Conservation (phyloP, 2,329 filamentous ascomycete genomes). For the Aspergillus luchuensis region DNA sequence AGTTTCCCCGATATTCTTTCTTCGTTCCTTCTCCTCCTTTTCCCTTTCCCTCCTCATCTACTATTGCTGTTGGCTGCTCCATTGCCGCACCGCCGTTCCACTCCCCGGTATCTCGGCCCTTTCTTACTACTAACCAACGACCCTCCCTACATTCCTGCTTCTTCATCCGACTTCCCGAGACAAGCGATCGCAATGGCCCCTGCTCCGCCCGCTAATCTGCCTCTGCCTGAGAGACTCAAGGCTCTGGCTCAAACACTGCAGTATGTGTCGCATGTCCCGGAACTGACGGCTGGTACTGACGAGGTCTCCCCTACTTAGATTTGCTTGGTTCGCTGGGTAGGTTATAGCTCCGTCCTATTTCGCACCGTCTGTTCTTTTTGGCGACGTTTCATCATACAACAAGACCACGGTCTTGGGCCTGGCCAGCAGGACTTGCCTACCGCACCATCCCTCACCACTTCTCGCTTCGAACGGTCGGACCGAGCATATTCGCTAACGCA, state of each 20-base stretch:
- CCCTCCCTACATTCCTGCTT: slow-evolving; percentile 4
- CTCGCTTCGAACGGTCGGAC: slow-evolving; percentile 3
- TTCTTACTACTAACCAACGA: background rate
- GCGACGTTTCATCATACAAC: background rate
- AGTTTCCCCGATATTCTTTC: slow-evolving; percentile 15
- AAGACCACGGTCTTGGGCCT: background rate
- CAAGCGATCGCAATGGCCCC: slow-evolving; percentile 62
- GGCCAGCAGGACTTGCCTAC: background rate
- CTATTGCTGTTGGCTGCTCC: slow-evolving; percentile 1
- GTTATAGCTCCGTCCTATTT: slow-evolving; percentile 42
- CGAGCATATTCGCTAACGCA: slow-evolving; percentile 25
- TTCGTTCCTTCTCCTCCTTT: slow-evolving; percentile 1
- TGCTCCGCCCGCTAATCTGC: slow-evolving; percentile 68
- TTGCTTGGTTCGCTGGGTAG: slow-evolving; percentile 81
- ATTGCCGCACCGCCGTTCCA: slow-evolving; percentile 4
- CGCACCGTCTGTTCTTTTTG: background rate
- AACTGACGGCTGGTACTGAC: slow-evolving; percentile 21
- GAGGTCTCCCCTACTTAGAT: slow-evolving; percentile 37
- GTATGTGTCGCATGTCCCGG: slow-evolving; percentile 61
- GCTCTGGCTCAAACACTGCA: slow-evolving; percentile 86
- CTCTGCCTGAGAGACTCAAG: slow-evolving; percentile 73
- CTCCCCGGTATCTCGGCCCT: slow-evolving; percentile 3
- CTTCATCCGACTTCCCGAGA: background rate
- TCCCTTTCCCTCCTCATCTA: slow-evolving; percentile 5
- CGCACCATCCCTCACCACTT: slow-evolving; percentile 8